Evolutionary conservation across 495 filamentous ascomycete genomes (phyloP).

Genomic region (Rhypophila decipiens): DNA sequence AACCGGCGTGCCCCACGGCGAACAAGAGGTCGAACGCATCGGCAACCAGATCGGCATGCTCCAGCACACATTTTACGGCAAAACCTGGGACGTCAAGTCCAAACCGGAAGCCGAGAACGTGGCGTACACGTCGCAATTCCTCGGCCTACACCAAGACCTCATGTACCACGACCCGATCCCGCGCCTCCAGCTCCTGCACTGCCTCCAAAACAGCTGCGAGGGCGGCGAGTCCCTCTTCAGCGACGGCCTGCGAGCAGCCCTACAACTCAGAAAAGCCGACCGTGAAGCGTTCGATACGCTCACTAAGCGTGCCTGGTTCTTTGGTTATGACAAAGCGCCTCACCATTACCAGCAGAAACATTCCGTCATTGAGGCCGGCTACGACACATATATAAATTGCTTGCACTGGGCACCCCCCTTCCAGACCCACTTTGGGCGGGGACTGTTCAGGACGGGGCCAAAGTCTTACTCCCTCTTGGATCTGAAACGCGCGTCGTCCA

Average conservation of each 20-base stretch:
- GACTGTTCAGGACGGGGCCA: not conserved
- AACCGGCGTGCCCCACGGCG: slow-evolving; percentile 57
- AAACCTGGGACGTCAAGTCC: slow-evolving; percentile 79
- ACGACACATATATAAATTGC: slow-evolving; percentile 12
- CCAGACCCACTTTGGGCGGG: slow-evolving; percentile 23
- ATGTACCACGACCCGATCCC: slow-evolving; percentile 79
- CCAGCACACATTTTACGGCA: slow-evolving; percentile 80
- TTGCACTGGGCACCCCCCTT: slow-evolving; percentile 63
- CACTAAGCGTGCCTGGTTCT: slow-evolving; percentile 39
- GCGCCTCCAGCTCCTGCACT: slow-evolving; percentile 79
- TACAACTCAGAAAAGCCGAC: slow-evolving; percentile 26
- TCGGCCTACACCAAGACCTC: slow-evolving; percentile 89
- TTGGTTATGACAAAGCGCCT: slow-evolving; percentile 67
- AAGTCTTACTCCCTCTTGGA: not conserved
- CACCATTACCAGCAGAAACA: slow-evolving; percentile 47
- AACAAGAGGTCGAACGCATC: slow-evolving; percentile 59
- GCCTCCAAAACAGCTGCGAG: slow-evolving; percentile 62
- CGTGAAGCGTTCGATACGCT: slow-evolving; percentile 32
- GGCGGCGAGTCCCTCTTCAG: slow-evolving; percentile 81
- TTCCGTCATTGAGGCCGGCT: slow-evolving; percentile 42
- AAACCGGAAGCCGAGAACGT: slow-evolving; percentile 79
- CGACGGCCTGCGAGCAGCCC: slow-evolving; percentile 61
- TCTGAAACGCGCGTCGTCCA: slow-evolving; percentile 35
- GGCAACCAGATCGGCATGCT: slow-evolving; percentile 65
- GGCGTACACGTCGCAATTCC: slow-evolving; percentile 73